A percentile compares a stretch with the other conserved stretches of the same genome.
These are phyloP conservation scores for Hypoxylon sp. DNA, from an alignment of 2,329 filamentous ascomycete genomes.

Conservation along the genomic window DNA sequence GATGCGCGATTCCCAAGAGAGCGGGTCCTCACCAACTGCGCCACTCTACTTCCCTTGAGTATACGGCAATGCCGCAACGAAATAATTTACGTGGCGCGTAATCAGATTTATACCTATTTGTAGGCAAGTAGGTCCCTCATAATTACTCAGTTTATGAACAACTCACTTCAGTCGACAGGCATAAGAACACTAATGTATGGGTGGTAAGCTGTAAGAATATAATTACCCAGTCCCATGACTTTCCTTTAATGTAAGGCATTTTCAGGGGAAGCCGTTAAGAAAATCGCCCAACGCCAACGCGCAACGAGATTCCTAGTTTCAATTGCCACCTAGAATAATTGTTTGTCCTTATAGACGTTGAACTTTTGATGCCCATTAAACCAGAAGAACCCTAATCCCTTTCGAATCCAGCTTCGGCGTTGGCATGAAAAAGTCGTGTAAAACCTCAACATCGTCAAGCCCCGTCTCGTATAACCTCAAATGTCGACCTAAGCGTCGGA, in stretches of 20 bases:
- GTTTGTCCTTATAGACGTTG: neutral
- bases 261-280: no score
- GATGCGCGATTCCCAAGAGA: neutral
- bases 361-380: neutral
- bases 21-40: neutral
- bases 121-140: no score
- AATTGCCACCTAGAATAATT: neutral
- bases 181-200: no score
- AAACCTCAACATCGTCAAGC: slow-evolving; percentile 22
- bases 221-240: no score
- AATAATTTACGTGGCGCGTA: no score
- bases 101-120: no score
- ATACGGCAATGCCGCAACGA: no score
- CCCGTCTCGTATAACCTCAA: slow-evolving; percentile 17
- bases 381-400: slow-evolving; percentile 7
- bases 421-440: neutral
- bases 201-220: no score
- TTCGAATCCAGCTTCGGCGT: slow-evolving; percentile 2
- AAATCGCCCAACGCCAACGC: neutral
- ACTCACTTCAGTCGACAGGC: no score
- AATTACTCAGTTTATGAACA: no score
- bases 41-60: no score
- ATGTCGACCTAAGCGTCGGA: slow-evolving; percentile 12
- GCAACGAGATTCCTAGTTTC: neutral
- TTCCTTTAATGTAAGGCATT: no score